Evolutionary conservation across 2,329 filamentous ascomycete genomes (phyloP).

Genomic region (Albifimbria verrucaria): DNA sequence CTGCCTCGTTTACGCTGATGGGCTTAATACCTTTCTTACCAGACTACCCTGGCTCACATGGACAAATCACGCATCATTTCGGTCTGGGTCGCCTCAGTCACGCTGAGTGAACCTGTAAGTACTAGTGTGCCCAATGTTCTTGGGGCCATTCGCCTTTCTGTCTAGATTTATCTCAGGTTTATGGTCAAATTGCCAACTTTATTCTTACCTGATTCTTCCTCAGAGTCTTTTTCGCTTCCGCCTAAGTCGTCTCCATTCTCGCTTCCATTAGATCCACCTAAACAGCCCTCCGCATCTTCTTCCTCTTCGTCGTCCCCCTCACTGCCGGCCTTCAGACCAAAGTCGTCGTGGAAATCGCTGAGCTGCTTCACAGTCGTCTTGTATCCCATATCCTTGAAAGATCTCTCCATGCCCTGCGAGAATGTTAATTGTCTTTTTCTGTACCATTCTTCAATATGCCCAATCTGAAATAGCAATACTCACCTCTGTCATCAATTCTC

Average conservation of each 20-base stretch:
- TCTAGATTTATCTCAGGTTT: too few relatives aligned
- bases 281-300: constrained; percentile 37
- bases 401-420: constrained; percentile 66
- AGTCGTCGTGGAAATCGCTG: constrained; percentile 82
- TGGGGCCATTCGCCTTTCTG: too few relatives aligned
- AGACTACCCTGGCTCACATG: too few relatives aligned
- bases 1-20: too few relatives aligned
- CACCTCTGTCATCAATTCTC: constrained; percentile 80
- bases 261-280: constrained; percentile 24
- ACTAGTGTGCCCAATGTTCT: too few relatives aligned
- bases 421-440: constrained; percentile 12
- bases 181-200: not conserved
- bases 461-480: too few relatives aligned
- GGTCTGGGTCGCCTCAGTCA: too few relatives aligned
- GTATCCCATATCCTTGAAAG: constrained; percentile 75
- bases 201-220: constrained; percentile 2
- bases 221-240: constrained; percentile 7
- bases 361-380: constrained; percentile 71
- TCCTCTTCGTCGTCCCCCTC: constrained; percentile 52
- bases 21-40: too few relatives aligned
- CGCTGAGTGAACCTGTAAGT: too few relatives aligned
- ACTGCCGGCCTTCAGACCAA: constrained; percentile 70
- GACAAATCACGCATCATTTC: too few relatives aligned
- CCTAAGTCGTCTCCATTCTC: too few relatives aligned
- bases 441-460: too few relatives aligned